Base-by-base conservation (phyloP, 257 asterid species). In the Salvia hispanica region DNA sequence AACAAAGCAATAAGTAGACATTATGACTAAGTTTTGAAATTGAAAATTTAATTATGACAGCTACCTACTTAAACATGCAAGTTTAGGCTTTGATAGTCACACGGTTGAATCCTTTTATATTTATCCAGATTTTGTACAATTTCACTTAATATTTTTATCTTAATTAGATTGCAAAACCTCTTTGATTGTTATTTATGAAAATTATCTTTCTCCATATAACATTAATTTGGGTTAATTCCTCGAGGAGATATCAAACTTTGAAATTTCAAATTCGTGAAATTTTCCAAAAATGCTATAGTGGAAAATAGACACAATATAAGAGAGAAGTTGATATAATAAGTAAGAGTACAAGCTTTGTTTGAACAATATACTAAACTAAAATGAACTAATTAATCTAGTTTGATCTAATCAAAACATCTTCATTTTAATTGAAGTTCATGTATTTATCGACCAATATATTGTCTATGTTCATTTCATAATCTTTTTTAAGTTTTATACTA, bases 1-100 rank as follows among this genome's bases (percentile, higher is more conserved):
- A 66, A 63, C 53, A 63, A 70, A 59, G 76, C 47, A 76, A 70
- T 70, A 75, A 72, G 44, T 53, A 14, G 61, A 58, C 78, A 77
- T 68, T 44, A 77, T 76, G 77, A 50, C 68, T 72, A 72, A 25
- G 62, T 70, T 80, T 51, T 62, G 39, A 68, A 57, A 63, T 48
- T 72, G 60, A 58, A 62, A 58, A 53, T 73, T 18, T 15, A 33
- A 53, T 58, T 28, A 67, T 11, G 48, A 67, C 58, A 72, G 69
- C 72, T 46, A 74, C 57, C 69, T 56, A 75, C 45, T 70, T 78
- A 46, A 57, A 52, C 57, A 62, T 66, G 74, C 58, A 70, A 64
- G 67, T 71, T 62, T 52, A 21, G 61, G 42, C 13, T 43, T 70
- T 70, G 63, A 76, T 76, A 64, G 66, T 59, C 50, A 54, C 74